Percentiles rank a stretch among this genome's conserved stretches.
phyloP scores from a whole-genome alignment of 495 filamentous ascomycete genomes.

The Penicillium waksmanii region DNA sequence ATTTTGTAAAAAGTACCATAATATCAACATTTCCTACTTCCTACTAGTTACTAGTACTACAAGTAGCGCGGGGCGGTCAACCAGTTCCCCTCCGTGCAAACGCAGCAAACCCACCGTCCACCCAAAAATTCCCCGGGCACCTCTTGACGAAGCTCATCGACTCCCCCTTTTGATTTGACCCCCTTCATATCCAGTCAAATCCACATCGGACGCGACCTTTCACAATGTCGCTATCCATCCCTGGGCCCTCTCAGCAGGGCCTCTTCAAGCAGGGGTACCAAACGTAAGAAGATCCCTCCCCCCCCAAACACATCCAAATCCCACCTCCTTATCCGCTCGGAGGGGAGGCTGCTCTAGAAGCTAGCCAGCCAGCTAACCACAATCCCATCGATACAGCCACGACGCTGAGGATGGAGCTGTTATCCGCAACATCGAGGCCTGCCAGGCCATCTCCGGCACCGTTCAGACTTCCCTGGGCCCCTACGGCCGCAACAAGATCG shows the following conservation, averaged over 20 bases:
- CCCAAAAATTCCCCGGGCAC: constrained; percentile 49
- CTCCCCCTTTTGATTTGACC: constrained; percentile 20
- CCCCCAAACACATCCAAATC: constrained; percentile 19
- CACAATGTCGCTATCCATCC: constrained; percentile 93
- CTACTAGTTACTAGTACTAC: no score
- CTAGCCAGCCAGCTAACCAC: constrained; percentile 11
- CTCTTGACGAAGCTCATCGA: constrained; percentile 31
- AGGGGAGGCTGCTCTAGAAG: background rate
- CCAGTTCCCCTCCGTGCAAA: constrained; percentile 46
- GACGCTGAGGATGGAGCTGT: constrained; percentile 99
- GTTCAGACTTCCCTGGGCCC: constrained; percentile 97
- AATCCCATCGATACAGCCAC: constrained; percentile 62
- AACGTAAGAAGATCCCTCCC: constrained; percentile 63
- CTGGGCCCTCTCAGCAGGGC: constrained; percentile 85
- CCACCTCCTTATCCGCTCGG: constrained; percentile 35
- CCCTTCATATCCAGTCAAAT: constrained; percentile 30
- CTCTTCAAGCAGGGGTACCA: constrained; percentile 98
- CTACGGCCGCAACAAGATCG: constrained; percentile 98
- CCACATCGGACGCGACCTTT: constrained; percentile 30
- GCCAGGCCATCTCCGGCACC: constrained; percentile 90
- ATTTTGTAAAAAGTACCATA: background rate
- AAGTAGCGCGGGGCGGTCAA: background rate
- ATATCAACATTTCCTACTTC: background rate
- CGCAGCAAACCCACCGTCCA: constrained; percentile 46
- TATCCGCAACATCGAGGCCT: constrained; percentile 97